Conservation (phyloP, 495 filamentous ascomycete genomes). For the Daldinia bambusicola region DNA sequence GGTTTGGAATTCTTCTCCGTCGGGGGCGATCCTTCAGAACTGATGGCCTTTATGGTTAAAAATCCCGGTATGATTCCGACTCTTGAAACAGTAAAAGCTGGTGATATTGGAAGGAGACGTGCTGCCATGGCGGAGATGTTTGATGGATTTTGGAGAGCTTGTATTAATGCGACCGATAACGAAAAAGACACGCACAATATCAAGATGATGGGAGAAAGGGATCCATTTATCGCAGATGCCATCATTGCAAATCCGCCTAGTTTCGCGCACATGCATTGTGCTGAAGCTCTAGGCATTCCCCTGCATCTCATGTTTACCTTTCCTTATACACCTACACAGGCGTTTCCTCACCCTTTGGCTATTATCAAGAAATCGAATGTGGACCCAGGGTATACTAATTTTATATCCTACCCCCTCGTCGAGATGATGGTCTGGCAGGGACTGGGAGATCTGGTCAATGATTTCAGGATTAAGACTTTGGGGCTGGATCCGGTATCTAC, state of each 20-base stretch:
- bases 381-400: constrained; percentile 69
- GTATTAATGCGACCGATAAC: constrained; percentile 66
- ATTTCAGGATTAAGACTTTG: constrained; percentile 68
- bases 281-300: constrained; percentile 71
- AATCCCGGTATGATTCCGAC: constrained; percentile 77
- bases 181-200: constrained; percentile 61
- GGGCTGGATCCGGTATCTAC: constrained; percentile 70
- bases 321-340: constrained; percentile 70
- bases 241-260: constrained; percentile 76
- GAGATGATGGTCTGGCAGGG: constrained; percentile 75
- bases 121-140: constrained; percentile 71
- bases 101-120: constrained; percentile 69
- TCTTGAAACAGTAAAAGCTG: constrained; percentile 70
- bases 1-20: constrained; percentile 77
- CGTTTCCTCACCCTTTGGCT: constrained; percentile 76
- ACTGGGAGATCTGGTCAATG: constrained; percentile 72
- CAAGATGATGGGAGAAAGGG: constrained; percentile 62
- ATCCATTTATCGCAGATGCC: constrained; percentile 74
- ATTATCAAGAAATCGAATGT: constrained; percentile 71
- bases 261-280: constrained; percentile 74
- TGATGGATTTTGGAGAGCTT: constrained; percentile 69
- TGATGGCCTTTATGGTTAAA: constrained; percentile 87
- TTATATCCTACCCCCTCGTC: constrained; percentile 76
- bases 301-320: constrained; percentile 74
- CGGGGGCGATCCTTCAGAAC: constrained; percentile 75